Evolutionary conservation across 805 yeast species (phyloP).

Genomic region (Metschnikowia anglica): DNA sequence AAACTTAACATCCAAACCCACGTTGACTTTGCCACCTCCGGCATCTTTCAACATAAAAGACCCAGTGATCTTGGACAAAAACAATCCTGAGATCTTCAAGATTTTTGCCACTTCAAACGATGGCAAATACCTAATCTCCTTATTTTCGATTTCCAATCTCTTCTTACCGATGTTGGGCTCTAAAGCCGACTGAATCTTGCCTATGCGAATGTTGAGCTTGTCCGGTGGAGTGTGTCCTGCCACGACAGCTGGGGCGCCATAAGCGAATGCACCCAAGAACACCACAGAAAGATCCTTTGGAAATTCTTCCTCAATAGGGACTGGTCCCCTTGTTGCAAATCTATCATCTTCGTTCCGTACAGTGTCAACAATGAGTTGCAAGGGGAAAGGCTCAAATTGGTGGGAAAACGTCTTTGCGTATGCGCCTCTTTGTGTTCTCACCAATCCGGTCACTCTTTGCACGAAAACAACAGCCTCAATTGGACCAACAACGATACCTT

Average conservation of each 20-base stretch:
- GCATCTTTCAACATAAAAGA: constrained; percentile 59
- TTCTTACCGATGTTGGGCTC: constrained; percentile 69
- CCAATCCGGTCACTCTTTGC: constrained; percentile 74
- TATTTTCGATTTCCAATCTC: constrained; percentile 57
- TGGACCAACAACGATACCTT: constrained; percentile 60
- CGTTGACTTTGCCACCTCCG: constrained; percentile 50
- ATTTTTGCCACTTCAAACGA: constrained; percentile 62
- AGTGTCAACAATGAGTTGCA: constrained; percentile 74
- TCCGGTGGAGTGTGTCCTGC: constrained; percentile 51
- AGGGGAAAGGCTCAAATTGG: constrained; percentile 60
- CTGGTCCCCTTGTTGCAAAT: constrained; percentile 66
- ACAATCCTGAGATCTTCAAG: constrained; percentile 57
- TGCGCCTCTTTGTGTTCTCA: constrained; percentile 69
- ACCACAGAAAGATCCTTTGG: constrained; percentile 72
- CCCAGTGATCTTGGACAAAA: constrained; percentile 77
- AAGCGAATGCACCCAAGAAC: constrained; percentile 82
- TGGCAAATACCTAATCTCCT: constrained; percentile 59
- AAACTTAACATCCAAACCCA: constrained; percentile 84
- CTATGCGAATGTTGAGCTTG: constrained; percentile 51
- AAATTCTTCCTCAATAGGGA: constrained; percentile 78
- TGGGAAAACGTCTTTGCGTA: constrained; percentile 66
- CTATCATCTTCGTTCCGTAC: constrained; percentile 75
- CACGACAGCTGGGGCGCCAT: constrained; percentile 75
- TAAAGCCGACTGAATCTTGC: constrained; percentile 35
- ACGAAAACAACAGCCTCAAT: constrained; percentile 65